A percentile compares a stretch with the other conserved stretches of the same genome.
phyloP scores from a whole-genome alignment of 108 stramenopile genomes.

The Nitzschia palea region DNA sequence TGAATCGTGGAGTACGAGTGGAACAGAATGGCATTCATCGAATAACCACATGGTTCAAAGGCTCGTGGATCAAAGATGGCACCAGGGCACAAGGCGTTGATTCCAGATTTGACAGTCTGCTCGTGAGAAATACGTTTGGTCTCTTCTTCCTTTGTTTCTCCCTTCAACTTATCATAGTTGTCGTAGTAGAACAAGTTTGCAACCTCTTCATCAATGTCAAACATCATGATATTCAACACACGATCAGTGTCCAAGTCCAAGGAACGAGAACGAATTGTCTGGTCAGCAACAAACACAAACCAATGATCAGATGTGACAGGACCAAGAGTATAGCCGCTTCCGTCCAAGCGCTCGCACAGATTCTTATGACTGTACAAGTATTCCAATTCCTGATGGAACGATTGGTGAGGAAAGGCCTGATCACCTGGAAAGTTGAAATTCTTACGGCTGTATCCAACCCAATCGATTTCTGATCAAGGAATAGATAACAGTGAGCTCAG shows the following conservation, averaged over 20 bases:
- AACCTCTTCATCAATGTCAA: constrained; percentile 94
- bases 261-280: constrained; percentile 76
- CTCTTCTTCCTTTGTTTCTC: constrained; percentile 80
- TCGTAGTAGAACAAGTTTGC: constrained; percentile 88
- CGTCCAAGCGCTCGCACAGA: constrained; percentile 88
- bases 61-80: constrained; percentile 90
- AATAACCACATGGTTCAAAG: constrained; percentile 98
- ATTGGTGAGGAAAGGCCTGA: constrained; percentile 90
- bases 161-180: constrained; percentile 57
- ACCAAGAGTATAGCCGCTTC: constrained; percentile 97
- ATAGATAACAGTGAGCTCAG: neutral
- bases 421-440: constrained; percentile 97
- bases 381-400: constrained; percentile 91
- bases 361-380: constrained; percentile 89
- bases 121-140: constrained; percentile 73
- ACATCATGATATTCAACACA: constrained; percentile 99
- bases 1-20: constrained; percentile 98
- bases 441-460: constrained; percentile 99
- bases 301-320: constrained; percentile 98
- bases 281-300: constrained; percentile 99
- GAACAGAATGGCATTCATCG: constrained; percentile 98
- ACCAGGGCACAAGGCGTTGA: constrained; percentile 92
- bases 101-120: constrained; percentile 80
- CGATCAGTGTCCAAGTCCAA: constrained; percentile 89
- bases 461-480: constrained; percentile 80